Evolutionary conservation across 495 filamentous ascomycete genomes (phyloP).

Genomic region (Neurospora sp.): DNA sequence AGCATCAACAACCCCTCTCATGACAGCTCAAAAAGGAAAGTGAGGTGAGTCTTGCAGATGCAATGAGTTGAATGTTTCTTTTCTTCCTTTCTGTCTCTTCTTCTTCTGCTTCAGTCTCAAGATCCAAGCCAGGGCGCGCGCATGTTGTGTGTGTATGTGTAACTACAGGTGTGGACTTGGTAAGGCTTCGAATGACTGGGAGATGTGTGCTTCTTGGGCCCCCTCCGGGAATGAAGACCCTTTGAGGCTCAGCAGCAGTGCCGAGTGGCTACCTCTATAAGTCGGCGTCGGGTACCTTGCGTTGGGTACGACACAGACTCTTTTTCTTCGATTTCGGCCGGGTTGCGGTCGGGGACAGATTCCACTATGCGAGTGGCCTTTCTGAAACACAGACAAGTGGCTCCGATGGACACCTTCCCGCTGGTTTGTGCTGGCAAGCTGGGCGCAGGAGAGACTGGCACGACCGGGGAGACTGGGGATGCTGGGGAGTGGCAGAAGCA

Average conservation of each 20-base stretch:
- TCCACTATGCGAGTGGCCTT: slow-evolving; percentile 10
- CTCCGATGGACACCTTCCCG: slow-evolving; percentile 4
- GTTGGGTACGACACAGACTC: slow-evolving; percentile 8
- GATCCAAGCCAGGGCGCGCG: background rate
- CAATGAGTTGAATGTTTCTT: background rate
- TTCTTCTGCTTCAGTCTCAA: background rate
- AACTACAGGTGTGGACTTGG: background rate
- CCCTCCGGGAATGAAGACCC: background rate
- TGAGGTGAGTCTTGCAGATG: background rate
- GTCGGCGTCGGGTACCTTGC: background rate
- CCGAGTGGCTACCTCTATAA: background rate
- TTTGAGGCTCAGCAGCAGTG: background rate
- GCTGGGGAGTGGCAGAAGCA: slow-evolving; percentile 8
- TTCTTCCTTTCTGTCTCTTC: background rate
- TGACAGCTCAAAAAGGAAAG: background rate
- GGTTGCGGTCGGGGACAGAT: slow-evolving; percentile 13
- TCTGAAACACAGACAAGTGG: slow-evolving; percentile 26
- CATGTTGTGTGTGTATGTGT: background rate
- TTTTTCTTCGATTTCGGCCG: slow-evolving; percentile 10
- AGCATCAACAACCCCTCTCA: slow-evolving; percentile 6
- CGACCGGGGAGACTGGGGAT: background rate
- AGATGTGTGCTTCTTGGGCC: background rate
- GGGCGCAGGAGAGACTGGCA: background rate
- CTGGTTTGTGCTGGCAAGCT: background rate
- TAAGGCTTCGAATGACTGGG: background rate